These are phyloP conservation scores for Phanerochaete carnosa DNA, from an alignment of 768 basidiomycete species.

Conservation along the genomic window DNA sequence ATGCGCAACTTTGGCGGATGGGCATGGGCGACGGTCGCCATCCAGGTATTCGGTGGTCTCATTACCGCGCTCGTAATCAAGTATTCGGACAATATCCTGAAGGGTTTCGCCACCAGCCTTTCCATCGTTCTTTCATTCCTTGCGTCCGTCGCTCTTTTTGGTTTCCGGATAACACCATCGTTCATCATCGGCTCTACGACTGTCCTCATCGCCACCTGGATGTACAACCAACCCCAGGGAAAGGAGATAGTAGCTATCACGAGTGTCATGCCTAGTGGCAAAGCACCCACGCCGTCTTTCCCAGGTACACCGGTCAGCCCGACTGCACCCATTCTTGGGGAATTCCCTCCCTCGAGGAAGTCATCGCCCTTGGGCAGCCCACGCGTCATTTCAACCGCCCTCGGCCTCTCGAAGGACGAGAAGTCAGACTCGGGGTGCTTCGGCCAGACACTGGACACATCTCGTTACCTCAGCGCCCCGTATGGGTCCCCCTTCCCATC, in stretches of 20 bases:
- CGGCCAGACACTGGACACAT: slow-evolving; percentile 37
- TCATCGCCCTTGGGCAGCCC: slow-evolving; percentile 48
- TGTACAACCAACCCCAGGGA: slow-evolving; percentile 76
- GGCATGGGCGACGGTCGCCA: slow-evolving; percentile 88
- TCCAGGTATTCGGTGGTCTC: slow-evolving; percentile 89
- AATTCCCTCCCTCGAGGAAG: slow-evolving; percentile 42
- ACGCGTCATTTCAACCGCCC: slow-evolving; percentile 46
- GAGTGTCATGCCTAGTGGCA: slow-evolving; percentile 31
- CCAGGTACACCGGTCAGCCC: slow-evolving; percentile 44
- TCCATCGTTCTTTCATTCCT: slow-evolving; percentile 95
- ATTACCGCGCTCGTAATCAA: slow-evolving; percentile 94
- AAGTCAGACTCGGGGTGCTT: slow-evolving; percentile 29
- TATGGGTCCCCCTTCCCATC: slow-evolving; percentile 50
- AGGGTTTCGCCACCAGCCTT: slow-evolving; percentile 93
- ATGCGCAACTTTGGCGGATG: slow-evolving; percentile 86
- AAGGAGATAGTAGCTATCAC: slow-evolving; percentile 33
- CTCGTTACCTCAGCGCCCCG: slow-evolving; percentile 45
- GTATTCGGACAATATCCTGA: slow-evolving; percentile 87
- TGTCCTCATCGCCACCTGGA: slow-evolving; percentile 86
- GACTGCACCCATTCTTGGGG: slow-evolving; percentile 58
- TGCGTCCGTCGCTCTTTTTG: slow-evolving; percentile 86
- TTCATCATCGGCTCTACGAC: slow-evolving; percentile 82
- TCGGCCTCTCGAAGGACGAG: slow-evolving; percentile 29
- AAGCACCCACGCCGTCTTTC: slow-evolving; percentile 32
- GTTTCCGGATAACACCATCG: slow-evolving; percentile 80